Base-by-base conservation (phyloP, 768 basidiomycete genomes). In the Boletus speciosus region DNA sequence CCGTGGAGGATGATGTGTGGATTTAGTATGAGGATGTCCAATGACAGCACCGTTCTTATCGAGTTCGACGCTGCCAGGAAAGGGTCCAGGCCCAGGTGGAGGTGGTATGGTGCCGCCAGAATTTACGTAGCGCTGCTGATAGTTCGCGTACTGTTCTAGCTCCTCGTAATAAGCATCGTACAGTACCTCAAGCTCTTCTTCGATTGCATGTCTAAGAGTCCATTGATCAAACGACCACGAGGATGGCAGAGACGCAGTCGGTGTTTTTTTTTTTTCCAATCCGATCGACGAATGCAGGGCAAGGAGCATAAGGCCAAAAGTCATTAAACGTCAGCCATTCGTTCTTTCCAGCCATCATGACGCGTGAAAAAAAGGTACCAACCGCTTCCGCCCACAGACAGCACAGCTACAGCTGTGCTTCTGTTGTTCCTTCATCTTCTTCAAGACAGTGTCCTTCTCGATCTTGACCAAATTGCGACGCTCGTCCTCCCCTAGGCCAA, bases 121-220 rank as follows among this genome's bases (percentile, higher is more conserved):
- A 64, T 85, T 84, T 65, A 92, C 89, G 78, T 93, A 94, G 75
- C 86, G 91, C 83, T 93, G 90, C 81, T 96, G 93, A 78, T 91
- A 90, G 76, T 92, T 90, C 74, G 95, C 97, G 84, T 98, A 98
- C 78, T 90, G 87, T 82, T 97, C 93, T 80, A 99, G 88, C 82
- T 98, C 96, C 74, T 97, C 93, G 85, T 98, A 98, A 83, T 98
- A 99, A 79, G 95, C 94, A 83, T 98, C 96, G 84, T 99, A 99
- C 77, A 98, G 87, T 78, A 94, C 92, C 81, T 98, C 93, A 74
- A 99, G 89, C 81, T 99, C 97, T 78, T 95, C 92, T 80, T 99
- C 97, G 79, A 99, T 98, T 60, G 95, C 95, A 78, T 89, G 88
- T 65, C 92, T 95, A 67, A 63, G 61, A 42, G 49, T 38, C 56